A percentile compares a stretch with the other conserved stretches of the same genome.
Conservation (phyloP, 2,329 filamentous ascomycete genomes). For the Calonectria ilicicola region DNA sequence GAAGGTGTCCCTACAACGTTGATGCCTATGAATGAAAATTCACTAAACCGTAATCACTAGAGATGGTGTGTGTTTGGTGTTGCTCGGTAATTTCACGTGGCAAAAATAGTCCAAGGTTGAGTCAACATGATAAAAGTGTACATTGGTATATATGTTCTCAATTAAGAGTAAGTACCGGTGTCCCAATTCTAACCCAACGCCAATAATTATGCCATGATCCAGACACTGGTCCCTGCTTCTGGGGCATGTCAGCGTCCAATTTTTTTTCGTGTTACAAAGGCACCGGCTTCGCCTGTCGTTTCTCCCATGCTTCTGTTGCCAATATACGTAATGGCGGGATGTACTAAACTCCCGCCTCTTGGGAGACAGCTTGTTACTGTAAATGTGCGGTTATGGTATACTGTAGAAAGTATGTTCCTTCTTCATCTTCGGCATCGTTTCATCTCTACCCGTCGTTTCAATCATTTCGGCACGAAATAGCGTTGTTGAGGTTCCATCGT, state of each 20-base stretch:
- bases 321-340: background rate
- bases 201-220: constrained; percentile 37
- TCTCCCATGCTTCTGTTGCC: constrained; percentile 27
- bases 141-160: constrained; percentile 27
- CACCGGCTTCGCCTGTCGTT: constrained; percentile 28
- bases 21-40: background rate
- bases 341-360: background rate
- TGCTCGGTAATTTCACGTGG: background rate
- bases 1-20: background rate
- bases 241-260: constrained; percentile 17
- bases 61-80: background rate
- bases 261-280: constrained; percentile 36
- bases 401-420: background rate
- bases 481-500: constrained; percentile 7
- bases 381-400: background rate
- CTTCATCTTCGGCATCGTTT: background rate
- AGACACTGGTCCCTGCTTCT: constrained; percentile 15
- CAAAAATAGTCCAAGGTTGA: background rate
- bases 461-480: constrained; percentile 27
- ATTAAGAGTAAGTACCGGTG: constrained; percentile 23
- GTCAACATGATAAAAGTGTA: constrained; percentile 6
- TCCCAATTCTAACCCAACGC: constrained; percentile 43
- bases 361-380: background rate
- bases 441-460: constrained; percentile 26
- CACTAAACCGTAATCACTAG: background rate